These are phyloP conservation scores for Plasmodium relictum DNA, from an alignment of 169 alveolate genomes.

Conservation along the genomic window DNA sequence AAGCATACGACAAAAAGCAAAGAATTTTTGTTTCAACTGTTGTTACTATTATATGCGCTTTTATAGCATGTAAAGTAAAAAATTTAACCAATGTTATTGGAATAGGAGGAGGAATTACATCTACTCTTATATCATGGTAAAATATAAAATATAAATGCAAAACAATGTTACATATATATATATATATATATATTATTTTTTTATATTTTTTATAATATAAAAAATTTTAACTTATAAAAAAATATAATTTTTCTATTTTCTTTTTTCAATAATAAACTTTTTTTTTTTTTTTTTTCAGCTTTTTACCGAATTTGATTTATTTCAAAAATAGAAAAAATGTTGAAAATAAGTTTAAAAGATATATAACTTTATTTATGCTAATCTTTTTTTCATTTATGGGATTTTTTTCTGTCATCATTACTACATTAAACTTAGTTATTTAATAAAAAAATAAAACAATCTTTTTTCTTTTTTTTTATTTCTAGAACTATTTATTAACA, in stretches of 20 bases:
- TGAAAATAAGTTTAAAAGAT: slow-evolving; percentile 32
- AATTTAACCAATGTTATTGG: slow-evolving; percentile 69
- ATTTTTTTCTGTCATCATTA: slow-evolving; percentile 37
- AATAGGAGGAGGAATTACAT: slow-evolving; percentile 67
- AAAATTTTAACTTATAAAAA: not conserved
- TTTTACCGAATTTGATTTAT: slow-evolving; percentile 72
- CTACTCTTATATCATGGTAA: slow-evolving; percentile 74
- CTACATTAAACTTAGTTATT: slow-evolving; percentile 31
- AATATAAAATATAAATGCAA: not conserved
- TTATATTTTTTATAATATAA: not conserved
- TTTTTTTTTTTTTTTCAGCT: slow-evolving; percentile 21
- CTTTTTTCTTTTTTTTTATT: not conserved
- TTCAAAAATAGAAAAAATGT: slow-evolving; percentile 49
- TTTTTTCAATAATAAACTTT: not conserved
- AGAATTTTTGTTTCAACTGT: slow-evolving; percentile 14
- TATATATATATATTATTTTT: not conserved
- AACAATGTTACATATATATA: not conserved
- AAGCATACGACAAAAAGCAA: slow-evolving; percentile 18
- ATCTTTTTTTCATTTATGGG: slow-evolving; percentile 71
- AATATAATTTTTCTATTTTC: not conserved
- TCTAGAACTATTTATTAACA: no score
- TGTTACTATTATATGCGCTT: slow-evolving; percentile 61
- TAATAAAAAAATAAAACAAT: not conserved
- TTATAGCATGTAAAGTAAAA: slow-evolving; percentile 57
- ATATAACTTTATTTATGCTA: slow-evolving; percentile 42